A percentile compares a stretch with the other conserved stretches of the same genome.
phyloP scores from a whole-genome alignment of 768 basidiomycete genomes.

The Lactarius deliciosus region DNA sequence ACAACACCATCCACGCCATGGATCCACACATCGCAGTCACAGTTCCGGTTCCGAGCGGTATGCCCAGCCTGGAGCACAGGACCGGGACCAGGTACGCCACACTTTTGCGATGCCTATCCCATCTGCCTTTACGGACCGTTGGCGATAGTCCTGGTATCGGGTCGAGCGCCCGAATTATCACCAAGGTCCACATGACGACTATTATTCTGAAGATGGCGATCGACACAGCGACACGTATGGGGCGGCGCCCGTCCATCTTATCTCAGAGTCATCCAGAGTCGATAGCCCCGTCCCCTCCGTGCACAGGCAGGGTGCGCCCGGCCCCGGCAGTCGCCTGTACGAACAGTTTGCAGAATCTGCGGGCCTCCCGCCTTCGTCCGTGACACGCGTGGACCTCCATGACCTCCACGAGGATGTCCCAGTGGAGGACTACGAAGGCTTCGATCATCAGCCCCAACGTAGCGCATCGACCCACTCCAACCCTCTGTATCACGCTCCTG shows the following conservation, averaged over 20 bases:
- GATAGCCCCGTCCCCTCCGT: slow-evolving; percentile 27
- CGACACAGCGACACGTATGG: slow-evolving; percentile 13
- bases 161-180: slow-evolving; percentile 15
- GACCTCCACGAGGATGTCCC: slow-evolving; percentile 19
- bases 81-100: slow-evolving; percentile 22
- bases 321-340: slow-evolving; percentile 19
- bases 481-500: not conserved
- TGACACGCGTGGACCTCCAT: slow-evolving; percentile 24
- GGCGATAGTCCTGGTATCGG: slow-evolving; percentile 24
- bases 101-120: not conserved
- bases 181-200: slow-evolving; percentile 10
- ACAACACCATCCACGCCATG: slow-evolving; percentile 11
- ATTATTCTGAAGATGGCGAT: slow-evolving; percentile 23
- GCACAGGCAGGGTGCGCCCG: slow-evolving; percentile 18
- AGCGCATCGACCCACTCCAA: not conserved
- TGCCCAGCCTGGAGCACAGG: slow-evolving; percentile 3
- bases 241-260: not conserved
- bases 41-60: slow-evolving; percentile 5
- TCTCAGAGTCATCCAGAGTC: slow-evolving; percentile 21
- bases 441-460: slow-evolving; percentile 19
- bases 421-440: slow-evolving; percentile 3
- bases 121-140: not conserved
- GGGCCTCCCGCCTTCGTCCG: slow-evolving; percentile 6
- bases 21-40: slow-evolving; percentile 4
- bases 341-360: slow-evolving; percentile 21